These are phyloP conservation scores for Plectosphaerella plurivora DNA, from an alignment of 2,329 filamentous ascomycete genomes.

Conservation along the genomic window DNA sequence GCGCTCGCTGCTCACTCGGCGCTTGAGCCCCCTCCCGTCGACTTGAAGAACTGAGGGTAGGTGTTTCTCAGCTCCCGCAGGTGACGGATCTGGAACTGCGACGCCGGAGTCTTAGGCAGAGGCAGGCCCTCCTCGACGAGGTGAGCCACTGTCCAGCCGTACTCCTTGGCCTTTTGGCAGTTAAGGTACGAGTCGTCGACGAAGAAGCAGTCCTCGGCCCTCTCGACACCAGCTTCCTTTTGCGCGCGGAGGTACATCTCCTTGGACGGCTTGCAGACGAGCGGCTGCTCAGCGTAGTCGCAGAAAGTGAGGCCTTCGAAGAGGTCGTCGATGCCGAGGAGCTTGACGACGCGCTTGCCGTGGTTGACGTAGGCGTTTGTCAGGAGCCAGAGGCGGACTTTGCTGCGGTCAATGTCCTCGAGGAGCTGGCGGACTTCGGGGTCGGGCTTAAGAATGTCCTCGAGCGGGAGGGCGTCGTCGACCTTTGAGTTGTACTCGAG, in stretches of 20 bases:
- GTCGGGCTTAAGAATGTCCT: slow-evolving; percentile 77
- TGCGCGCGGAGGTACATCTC: slow-evolving; percentile 89
- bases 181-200: slow-evolving; percentile 90
- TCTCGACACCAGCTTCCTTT: slow-evolving; percentile 69
- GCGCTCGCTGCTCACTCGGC: no score
- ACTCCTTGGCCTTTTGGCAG: slow-evolving; percentile 67
- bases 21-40: slow-evolving; percentile 10
- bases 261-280: slow-evolving; percentile 82
- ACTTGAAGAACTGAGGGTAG: slow-evolving; percentile 85
- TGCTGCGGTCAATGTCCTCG: slow-evolving; percentile 74
- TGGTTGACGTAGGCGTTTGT: slow-evolving; percentile 96
- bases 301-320: slow-evolving; percentile 97
- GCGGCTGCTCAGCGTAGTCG: slow-evolving; percentile 69
- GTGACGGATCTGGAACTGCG: slow-evolving; percentile 69
- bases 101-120: slow-evolving; percentile 59
- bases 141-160: slow-evolving; percentile 85
- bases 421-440: slow-evolving; percentile 70
- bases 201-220: slow-evolving; percentile 76
- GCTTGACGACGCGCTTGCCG: slow-evolving; percentile 71
- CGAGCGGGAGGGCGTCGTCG: slow-evolving; percentile 88
- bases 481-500: slow-evolving; percentile 93
- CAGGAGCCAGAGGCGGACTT: slow-evolving; percentile 88
- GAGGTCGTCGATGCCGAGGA: slow-evolving; percentile 78
- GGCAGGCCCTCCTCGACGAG: slow-evolving; percentile 73
- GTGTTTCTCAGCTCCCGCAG: slow-evolving; percentile 69